A percentile compares a stretch with the other conserved stretches of the same genome.
Evolutionary conservation across 345 rosid species (phyloP).

Genomic region (Pugionium cornutum): DNA sequence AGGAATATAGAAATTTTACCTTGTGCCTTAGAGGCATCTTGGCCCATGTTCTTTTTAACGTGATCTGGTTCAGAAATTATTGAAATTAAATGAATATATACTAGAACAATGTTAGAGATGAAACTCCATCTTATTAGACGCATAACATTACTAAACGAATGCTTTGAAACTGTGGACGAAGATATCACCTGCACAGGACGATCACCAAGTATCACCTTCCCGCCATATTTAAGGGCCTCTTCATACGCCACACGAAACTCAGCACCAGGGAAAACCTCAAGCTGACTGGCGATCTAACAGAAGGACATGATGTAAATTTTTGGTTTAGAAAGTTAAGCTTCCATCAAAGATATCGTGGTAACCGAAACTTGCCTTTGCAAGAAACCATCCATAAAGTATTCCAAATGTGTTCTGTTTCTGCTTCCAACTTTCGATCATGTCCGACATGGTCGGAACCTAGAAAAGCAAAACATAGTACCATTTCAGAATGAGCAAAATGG

Average conservation of each 20-base stretch:
- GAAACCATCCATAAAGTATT: constrained; percentile 93
- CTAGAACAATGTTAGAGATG: neutral
- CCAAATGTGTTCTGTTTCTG: constrained; percentile 83
- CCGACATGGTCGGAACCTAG: constrained; percentile 84
- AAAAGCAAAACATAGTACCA: constrained; percentile 20
- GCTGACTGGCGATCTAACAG: constrained; percentile 81
- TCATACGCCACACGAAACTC: constrained; percentile 97
- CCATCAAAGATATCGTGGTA: neutral
- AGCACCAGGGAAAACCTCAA: constrained; percentile 92
- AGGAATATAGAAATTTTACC: constrained; percentile 65
- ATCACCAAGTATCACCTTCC: constrained; percentile 95
- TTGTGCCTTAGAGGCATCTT: constrained; percentile 98
- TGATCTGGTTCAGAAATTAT: constrained; percentile 56
- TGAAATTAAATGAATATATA: constrained; percentile 23
- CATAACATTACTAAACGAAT: neutral
- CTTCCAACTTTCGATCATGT: constrained; percentile 94
- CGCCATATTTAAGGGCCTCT: constrained; percentile 89
- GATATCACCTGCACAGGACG: constrained; percentile 87
- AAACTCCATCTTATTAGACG: constrained; percentile 11
- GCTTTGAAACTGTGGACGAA: neutral
- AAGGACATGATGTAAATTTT: constrained; percentile 20
- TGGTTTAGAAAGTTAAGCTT: constrained; percentile 19
- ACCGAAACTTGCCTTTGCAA: constrained; percentile 71
- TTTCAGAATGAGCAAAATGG: constrained; percentile 8
- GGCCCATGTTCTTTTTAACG: constrained; percentile 78